These are phyloP conservation scores for Pueraria montana DNA, from an alignment of 306 rosid genomes.

Conservation along the genomic window DNA sequence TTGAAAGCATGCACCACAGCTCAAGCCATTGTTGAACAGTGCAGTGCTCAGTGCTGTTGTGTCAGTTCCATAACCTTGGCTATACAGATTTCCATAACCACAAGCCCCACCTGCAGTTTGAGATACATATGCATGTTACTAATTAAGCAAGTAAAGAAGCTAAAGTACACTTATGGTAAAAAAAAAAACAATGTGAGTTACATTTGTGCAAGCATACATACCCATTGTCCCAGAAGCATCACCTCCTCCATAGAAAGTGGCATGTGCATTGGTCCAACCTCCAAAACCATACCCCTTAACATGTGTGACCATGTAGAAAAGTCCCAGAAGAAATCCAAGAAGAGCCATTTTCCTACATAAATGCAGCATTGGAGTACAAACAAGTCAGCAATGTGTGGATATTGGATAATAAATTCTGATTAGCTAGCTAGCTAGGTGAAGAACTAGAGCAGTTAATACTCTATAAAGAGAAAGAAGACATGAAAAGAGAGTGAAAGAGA, in stretches of 20 bases:
- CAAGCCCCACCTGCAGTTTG: constrained; percentile 58
- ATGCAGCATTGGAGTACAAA: constrained; percentile 26
- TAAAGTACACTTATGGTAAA: background rate
- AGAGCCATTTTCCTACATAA: constrained; percentile 69
- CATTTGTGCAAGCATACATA: constrained; percentile 37
- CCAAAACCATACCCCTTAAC: constrained; percentile 53
- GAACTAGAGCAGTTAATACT: constrained; percentile 14
- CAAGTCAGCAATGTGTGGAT: constrained; percentile 24
- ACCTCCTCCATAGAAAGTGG: constrained; percentile 63
- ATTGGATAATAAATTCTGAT: constrained; percentile 3
- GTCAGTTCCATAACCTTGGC: constrained; percentile 61
- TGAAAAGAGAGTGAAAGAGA: constrained; percentile 8
- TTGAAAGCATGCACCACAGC: constrained; percentile 62
- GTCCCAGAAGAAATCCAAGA: constrained; percentile 58
- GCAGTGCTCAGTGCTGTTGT: constrained; percentile 64
- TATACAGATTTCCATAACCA: constrained; percentile 62
- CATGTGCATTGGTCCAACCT: constrained; percentile 59
- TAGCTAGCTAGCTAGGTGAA: background rate
- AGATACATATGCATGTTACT: constrained; percentile 4
- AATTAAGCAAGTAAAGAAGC: constrained; percentile 22
- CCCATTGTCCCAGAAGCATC: constrained; percentile 70
- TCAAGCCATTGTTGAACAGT: constrained; percentile 58
- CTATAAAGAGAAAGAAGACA: constrained; percentile 23
- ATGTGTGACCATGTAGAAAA: constrained; percentile 56
- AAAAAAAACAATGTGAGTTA: constrained; percentile 7